Evolutionary conservation across 1,284 basidiomycete genomes (phyloP).

Genomic region (Rhizoctonia solani): DNA sequence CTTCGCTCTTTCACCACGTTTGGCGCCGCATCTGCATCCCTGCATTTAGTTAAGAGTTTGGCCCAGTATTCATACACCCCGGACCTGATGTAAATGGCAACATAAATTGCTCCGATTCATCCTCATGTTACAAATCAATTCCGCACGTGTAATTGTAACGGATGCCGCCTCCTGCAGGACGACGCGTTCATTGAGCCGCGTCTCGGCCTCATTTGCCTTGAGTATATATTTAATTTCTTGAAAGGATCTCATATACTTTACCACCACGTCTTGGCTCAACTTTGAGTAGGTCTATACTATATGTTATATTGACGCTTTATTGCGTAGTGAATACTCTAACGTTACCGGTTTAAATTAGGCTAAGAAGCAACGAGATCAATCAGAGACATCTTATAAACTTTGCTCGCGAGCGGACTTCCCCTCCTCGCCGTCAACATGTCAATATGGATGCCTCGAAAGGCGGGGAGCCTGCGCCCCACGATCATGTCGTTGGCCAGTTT

Average conservation of each 20-base stretch:
- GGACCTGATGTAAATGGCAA: no score
- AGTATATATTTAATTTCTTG: not conserved
- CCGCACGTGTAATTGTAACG: not conserved
- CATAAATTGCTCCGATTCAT: no score
- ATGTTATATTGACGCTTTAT: no score
- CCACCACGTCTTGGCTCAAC: no score
- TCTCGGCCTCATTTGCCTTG: not conserved
- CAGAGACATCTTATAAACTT: no score
- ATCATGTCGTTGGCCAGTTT: conserved; percentile 22
- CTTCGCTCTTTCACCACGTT: not conserved
- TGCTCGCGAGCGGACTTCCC: no score
- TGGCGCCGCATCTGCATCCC: not conserved
- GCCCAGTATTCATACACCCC: no score
- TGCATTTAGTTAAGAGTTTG: not conserved
- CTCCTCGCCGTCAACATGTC: conserved; percentile 35
- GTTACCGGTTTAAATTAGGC: no score
- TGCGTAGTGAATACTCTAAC: no score
- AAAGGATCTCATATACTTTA: not conserved
- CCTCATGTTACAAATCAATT: not conserved
- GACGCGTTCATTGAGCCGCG: not conserved
- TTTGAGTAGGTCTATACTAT: no score
- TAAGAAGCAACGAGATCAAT: no score
- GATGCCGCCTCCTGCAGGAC: conserved; percentile 1
- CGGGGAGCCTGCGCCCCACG: conserved; percentile 17
- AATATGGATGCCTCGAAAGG: conserved; percentile 34